Evolutionary conservation across 805 yeast species (phyloP).

Genomic region (Hanseniaspora thailandica): DNA sequence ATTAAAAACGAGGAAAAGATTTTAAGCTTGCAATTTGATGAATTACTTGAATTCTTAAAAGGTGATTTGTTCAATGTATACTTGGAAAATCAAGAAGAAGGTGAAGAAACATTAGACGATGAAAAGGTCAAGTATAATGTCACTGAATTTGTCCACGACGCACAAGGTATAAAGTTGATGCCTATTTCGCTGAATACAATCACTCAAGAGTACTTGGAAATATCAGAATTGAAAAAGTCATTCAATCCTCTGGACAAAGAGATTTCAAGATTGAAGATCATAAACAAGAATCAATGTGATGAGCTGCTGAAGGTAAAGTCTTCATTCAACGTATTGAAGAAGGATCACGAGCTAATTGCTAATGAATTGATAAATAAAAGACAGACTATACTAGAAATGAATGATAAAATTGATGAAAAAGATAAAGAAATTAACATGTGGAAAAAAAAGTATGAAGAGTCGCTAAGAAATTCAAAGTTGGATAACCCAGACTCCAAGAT

Average conservation of each 20-base stretch:
- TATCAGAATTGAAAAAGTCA: constrained; percentile 55
- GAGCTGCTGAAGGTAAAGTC: constrained; percentile 65
- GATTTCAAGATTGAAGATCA: constrained; percentile 50
- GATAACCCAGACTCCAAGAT: constrained; percentile 29
- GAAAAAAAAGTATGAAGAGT: constrained; percentile 23
- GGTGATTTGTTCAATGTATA: constrained; percentile 53
- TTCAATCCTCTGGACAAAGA: constrained; percentile 36
- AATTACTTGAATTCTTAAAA: constrained; percentile 63
- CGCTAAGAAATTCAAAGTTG: constrained; percentile 10
- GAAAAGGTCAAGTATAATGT: constrained; percentile 38
- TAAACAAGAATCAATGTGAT: constrained; percentile 61
- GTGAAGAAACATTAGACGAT: neutral
- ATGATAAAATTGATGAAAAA: constrained; percentile 62
- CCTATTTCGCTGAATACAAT: constrained; percentile 66
- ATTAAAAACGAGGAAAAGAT: constrained; percentile 51
- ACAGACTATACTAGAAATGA: constrained; percentile 58
- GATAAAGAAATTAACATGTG: constrained; percentile 32
- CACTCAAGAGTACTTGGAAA: constrained; percentile 60
- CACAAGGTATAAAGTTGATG: constrained; percentile 54
- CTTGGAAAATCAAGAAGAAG: neutral
- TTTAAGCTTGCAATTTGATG: constrained; percentile 58
- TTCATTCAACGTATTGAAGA: constrained; percentile 54
- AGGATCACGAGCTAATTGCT: constrained; percentile 77
- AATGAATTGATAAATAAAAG: constrained; percentile 77
- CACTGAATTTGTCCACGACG: constrained; percentile 64